Evolutionary conservation across 495 filamentous ascomycete species (phyloP), one percentile per base, ranked within the genome.

Genomic region (Lineolata rhizophorae): DNA sequence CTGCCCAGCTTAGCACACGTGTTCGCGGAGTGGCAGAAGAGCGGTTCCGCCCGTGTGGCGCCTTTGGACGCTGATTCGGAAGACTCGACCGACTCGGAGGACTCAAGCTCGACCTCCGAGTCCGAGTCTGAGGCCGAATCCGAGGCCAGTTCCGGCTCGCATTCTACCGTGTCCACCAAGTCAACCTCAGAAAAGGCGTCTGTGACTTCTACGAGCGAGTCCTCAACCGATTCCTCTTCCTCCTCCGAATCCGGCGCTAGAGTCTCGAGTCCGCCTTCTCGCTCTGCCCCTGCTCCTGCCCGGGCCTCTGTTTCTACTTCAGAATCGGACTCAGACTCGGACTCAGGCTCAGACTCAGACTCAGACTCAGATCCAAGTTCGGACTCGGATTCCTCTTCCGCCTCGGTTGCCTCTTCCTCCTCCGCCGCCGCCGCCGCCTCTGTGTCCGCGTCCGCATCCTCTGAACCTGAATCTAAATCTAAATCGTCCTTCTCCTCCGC

Each of bases 61-160:
- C 6, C 6, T 9, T n/a, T 9, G n/a, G 17, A 30, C 30, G 30
- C 8, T 32, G 14, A 9, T 14, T 32, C 30, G 5, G 14, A 22
- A n/a, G 30, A 35, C 13, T 32, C 30, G 13, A 32, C 13, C 30
- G 25, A 27, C 24, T 35, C 30, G 12, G 36, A 34, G 19, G 29
- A 34, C 16, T 45, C 42, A 6, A 39, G 36, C 31, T 42, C 38
- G 32, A 40, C 37, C 13, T 40, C 40, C 10, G 43, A 46, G 13
- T 20, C 35, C 17, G 36, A 20, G 22, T 25, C 22, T 25, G 22
- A 25, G 28, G 28, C 6, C 5, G 28, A 30, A 14, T 30, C 28
- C 28, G 28, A 30, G 6, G 28, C 22, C 8, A 26, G 12, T 12
- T 26, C 18, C 14, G 12, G 20, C 9, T 35, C 32, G 4, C 12